Evolutionary conservation across 1,139 yeast genomes (phyloP), one percentile per base, ranked within the genome.

Genomic region (Chernovozyma aurita): DNA sequence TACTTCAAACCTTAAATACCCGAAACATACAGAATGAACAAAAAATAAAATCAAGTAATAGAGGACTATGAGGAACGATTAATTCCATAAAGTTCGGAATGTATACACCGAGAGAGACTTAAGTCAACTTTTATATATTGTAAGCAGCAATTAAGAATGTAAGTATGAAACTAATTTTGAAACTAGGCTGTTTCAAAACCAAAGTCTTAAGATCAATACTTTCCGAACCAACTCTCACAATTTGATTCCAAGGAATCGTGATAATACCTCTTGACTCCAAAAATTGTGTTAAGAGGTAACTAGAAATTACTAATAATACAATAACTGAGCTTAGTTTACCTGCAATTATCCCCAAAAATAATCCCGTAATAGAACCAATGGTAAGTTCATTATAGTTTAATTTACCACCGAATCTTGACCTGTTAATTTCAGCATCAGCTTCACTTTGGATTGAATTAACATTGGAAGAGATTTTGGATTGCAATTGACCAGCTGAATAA

Each of bases 241-340:
- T 46, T 33, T 63, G 60, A 32, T 61, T 68, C 71, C 78, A 70
- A 25, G 76, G 80, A 33, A 76, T 60, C 14, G 57, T 54, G 35
- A 82, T 63, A 35, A 81, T 62, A 13, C 80, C 78, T 43, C 85
- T 62, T 31, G 76, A 64, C 45, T 78, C 76, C 42, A 83, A 69
- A 54, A 77, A 83, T 56, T 78, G 84, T 13, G 75, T 41, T 21
- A 76, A 59, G 38, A 73, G 66, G 48, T 79, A 73, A 25, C 73
- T 57, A 4, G 79, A 63, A 28, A 80, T 64, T 1, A 78, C 56
- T 35, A 78, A 49, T 28, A 76, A 65, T 32, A 79, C 78, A 32
- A 83, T 62, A 21, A 79, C 68, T 24, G 78, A 68, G 40, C 82
- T 73, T 40, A 83, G 62, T 51, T 80, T 80, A n/a, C 90, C 88